These are phyloP conservation scores for Amorphotheca resinae DNA, from an alignment of 495 filamentous ascomycete species.

Conservation along the genomic window DNA sequence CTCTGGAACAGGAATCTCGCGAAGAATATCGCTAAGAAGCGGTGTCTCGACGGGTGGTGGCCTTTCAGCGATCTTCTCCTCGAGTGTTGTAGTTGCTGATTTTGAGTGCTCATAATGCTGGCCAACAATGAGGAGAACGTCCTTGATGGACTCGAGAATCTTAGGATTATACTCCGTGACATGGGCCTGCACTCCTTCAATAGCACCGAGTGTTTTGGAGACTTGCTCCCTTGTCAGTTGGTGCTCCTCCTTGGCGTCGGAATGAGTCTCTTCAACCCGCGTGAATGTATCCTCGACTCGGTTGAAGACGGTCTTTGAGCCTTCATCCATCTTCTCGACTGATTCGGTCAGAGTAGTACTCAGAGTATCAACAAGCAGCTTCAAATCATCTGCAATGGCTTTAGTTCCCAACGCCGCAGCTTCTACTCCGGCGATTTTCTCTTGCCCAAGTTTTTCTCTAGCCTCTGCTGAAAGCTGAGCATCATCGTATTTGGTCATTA, in stretches of 20 bases:
- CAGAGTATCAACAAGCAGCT: slow-evolving; percentile 69
- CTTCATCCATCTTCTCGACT: slow-evolving; percentile 69
- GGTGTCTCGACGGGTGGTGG: slow-evolving; percentile 20
- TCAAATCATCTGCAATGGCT: slow-evolving; percentile 72
- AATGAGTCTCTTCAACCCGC: slow-evolving; percentile 66
- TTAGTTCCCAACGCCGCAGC: slow-evolving; percentile 60
- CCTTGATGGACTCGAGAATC: slow-evolving; percentile 67
- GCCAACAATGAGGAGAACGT: slow-evolving; percentile 66
- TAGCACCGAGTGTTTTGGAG: slow-evolving; percentile 51
- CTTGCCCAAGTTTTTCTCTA: slow-evolving; percentile 53
- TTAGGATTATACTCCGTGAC: slow-evolving; percentile 73
- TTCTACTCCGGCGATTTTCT: slow-evolving; percentile 51
- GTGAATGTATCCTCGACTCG: slow-evolving; percentile 62
- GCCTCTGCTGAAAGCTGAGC: slow-evolving; percentile 56
- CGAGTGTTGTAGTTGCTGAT: slow-evolving; percentile 29
- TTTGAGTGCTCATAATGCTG: slow-evolving; percentile 70
- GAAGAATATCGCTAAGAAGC: slow-evolving; percentile 23
- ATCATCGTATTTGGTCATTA: slow-evolving; percentile 75
- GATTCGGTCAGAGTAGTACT: slow-evolving; percentile 71
- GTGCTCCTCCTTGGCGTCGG: slow-evolving; percentile 61
- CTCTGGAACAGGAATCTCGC: slow-evolving; percentile 24
- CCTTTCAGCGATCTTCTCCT: slow-evolving; percentile 42
- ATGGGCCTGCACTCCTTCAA: slow-evolving; percentile 64
- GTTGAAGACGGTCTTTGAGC: slow-evolving; percentile 71
- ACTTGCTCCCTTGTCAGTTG: slow-evolving; percentile 65